These are phyloP conservation scores for Diaporthe aspalathi DNA, from an alignment of 2,329 filamentous ascomycete species.

Conservation along the genomic window DNA sequence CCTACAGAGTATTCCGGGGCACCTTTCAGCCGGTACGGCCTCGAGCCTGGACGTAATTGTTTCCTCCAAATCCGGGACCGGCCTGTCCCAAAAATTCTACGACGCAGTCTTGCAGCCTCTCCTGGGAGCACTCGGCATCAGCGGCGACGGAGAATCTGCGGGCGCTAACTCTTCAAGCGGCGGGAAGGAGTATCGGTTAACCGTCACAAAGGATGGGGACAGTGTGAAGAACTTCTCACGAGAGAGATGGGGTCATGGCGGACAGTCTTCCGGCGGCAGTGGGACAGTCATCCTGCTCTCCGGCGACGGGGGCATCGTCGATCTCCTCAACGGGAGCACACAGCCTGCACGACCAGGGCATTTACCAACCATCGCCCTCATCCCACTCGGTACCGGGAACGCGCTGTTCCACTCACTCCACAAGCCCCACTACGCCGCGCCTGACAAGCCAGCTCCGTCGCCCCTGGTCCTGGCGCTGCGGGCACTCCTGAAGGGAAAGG, in stretches of 20 bases:
- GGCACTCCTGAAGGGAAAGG: conserved; percentile 68
- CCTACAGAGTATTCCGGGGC: conserved; percentile 52
- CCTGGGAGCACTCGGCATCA: conserved; percentile 59
- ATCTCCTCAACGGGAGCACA: conserved; percentile 76
- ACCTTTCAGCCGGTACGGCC: conserved; percentile 40
- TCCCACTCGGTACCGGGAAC: conserved; percentile 75
- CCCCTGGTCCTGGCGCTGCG: conserved; percentile 57
- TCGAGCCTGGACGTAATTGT: conserved; percentile 71
- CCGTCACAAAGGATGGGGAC: conserved; percentile 71
- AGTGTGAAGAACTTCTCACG: conserved; percentile 74
- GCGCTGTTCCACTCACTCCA: conserved; percentile 73
- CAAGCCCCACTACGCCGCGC: conserved; percentile 62
- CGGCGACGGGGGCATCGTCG: conserved; percentile 88
- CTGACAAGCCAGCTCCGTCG: conserved; percentile 48
- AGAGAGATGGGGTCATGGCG: conserved; percentile 47
- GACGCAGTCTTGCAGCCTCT: conserved; percentile 66
- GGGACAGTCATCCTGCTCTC: conserved; percentile 78
- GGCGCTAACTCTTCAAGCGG: not conserved
- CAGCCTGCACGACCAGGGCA: conserved; percentile 40
- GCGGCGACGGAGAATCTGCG: conserved; percentile 36
- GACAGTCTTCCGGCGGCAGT: conserved; percentile 57
- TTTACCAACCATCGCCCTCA: conserved; percentile 60
- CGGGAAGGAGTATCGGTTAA: conserved; percentile 56
- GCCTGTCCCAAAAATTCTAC: conserved; percentile 67
- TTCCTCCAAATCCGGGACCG: conserved; percentile 74